Percentiles rank a stretch among this genome's conserved stretches.
phyloP scores from a whole-genome alignment of 148 eudicot genomes.

The Camellia granthamiana region DNA sequence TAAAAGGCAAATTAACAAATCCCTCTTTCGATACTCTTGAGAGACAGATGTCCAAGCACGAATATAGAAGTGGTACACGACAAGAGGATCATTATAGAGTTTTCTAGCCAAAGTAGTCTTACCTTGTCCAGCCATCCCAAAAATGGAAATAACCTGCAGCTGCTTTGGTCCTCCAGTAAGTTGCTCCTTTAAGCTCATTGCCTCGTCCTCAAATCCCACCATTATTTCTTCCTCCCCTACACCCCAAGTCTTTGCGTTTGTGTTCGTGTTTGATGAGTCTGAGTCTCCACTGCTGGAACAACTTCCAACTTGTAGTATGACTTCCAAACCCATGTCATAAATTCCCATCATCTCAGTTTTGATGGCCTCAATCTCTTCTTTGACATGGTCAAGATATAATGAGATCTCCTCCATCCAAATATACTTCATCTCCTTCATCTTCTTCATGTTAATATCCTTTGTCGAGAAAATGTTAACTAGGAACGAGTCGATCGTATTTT shows the following conservation, averaged over 20 bases:
- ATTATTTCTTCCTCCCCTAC: conserved; percentile 10
- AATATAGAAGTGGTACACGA: conserved; percentile 22
- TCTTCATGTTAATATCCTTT: too few species aligned
- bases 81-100: conserved; percentile 13
- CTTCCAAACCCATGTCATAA: too few species aligned
- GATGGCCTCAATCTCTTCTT: background rate
- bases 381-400: conserved; percentile 16
- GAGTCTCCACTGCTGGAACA: too few species aligned
- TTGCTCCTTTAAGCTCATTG: conserved; percentile 11
- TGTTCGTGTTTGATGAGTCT: background rate
- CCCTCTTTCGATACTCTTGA: conserved; percentile 18
- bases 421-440: too few species aligned
- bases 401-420: background rate
- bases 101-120: conserved; percentile 26
- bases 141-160: conserved; percentile 23
- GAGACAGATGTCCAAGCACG: conserved; percentile 28
- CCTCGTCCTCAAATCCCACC: conserved; percentile 23
- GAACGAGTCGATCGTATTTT: too few species aligned
- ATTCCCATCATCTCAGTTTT: too few species aligned
- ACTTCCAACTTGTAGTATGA: background rate
- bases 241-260: too few species aligned
- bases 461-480: too few species aligned
- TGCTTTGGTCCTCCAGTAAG: conserved; percentile 15
- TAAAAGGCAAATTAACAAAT: conserved; percentile 16
- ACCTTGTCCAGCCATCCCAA: conserved; percentile 7